Evolutionary conservation across 768 basidiomycete genomes (phyloP).

Genomic region (Tulasnella sp.): DNA sequence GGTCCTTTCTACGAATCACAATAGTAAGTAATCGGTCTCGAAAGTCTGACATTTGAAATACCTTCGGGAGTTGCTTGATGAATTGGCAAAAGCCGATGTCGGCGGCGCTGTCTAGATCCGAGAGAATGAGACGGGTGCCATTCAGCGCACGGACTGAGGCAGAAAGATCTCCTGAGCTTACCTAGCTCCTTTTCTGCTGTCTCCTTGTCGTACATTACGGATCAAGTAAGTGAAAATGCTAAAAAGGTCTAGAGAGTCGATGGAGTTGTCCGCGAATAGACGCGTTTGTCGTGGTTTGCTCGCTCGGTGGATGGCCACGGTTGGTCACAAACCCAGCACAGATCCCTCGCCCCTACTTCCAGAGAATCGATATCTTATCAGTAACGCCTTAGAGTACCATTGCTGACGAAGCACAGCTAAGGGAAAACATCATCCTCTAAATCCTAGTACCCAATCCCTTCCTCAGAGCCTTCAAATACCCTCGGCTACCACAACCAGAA

Average conservation of each 20-base stretch:
- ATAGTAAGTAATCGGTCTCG: neutral
- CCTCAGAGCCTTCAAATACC: too few relatives aligned
- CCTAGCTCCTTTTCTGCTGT: conserved; percentile 30
- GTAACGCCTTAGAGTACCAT: too few relatives aligned
- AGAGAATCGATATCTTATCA: too few relatives aligned
- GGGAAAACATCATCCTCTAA: too few relatives aligned
- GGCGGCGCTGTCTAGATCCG: conserved; percentile 51
- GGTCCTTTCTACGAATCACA: conserved; percentile 37
- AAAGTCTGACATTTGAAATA: conserved; percentile 28
- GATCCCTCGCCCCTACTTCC: too few relatives aligned
- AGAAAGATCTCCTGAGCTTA: neutral
- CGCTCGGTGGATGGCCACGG: neutral
- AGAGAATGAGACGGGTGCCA: neutral
- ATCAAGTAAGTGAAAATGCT: neutral
- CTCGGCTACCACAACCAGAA: too few relatives aligned
- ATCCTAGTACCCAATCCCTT: too few relatives aligned
- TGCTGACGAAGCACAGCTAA: too few relatives aligned
- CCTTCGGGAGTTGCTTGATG: conserved; percentile 41
- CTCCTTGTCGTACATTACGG: conserved; percentile 31
- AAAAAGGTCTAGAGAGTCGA: neutral
- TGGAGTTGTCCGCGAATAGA: neutral
- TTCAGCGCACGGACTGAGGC: neutral
- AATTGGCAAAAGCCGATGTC: conserved; percentile 72
- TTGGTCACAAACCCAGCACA: too few relatives aligned
- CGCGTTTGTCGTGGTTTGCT: conserved; percentile 7